Conservation (phyloP, 2,329 filamentous ascomycete genomes). For the Colletotrichum chrysophilum region DNA sequence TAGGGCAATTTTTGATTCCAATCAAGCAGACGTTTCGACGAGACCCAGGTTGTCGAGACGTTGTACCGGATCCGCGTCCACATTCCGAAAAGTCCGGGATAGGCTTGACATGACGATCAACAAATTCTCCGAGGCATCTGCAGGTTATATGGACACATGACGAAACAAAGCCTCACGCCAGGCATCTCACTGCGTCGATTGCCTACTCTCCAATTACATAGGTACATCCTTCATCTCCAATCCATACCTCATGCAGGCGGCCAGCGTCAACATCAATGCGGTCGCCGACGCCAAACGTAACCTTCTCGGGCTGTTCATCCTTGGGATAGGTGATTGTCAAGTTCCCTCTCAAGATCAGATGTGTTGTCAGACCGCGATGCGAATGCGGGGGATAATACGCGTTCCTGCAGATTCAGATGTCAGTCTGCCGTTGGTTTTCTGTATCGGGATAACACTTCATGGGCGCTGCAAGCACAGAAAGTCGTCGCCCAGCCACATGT, state of each 20-base stretch:
- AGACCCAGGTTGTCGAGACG: not conserved
- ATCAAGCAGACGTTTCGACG: not conserved
- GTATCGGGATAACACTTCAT: not conserved
- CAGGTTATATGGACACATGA: not conserved
- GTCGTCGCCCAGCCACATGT: not conserved
- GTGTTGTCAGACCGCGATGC: constrained; percentile 69
- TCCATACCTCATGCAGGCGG: constrained; percentile 72
- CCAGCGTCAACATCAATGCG: constrained; percentile 71
- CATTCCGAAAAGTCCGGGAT: not conserved
- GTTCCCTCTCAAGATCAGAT: constrained; percentile 69
- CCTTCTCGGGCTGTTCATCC: constrained; percentile 59
- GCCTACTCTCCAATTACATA: constrained; percentile 68
- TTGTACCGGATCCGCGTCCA: not conserved
- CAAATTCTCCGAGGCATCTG: not conserved
- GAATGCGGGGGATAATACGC: constrained; percentile 72
- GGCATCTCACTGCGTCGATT: not conserved
- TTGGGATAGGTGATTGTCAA: constrained; percentile 72
- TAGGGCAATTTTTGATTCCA: not conserved
- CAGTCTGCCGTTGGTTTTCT: not conserved
- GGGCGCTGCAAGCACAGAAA: not conserved
- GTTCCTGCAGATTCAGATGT: constrained; percentile 50
- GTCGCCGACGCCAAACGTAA: constrained; percentile 64
- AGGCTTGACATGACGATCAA: not conserved
- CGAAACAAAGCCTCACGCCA: not conserved
- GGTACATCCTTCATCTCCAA: constrained; percentile 69